Conservation (phyloP, 1,139 yeast species). For the Candida tetrigidarum region DNA sequence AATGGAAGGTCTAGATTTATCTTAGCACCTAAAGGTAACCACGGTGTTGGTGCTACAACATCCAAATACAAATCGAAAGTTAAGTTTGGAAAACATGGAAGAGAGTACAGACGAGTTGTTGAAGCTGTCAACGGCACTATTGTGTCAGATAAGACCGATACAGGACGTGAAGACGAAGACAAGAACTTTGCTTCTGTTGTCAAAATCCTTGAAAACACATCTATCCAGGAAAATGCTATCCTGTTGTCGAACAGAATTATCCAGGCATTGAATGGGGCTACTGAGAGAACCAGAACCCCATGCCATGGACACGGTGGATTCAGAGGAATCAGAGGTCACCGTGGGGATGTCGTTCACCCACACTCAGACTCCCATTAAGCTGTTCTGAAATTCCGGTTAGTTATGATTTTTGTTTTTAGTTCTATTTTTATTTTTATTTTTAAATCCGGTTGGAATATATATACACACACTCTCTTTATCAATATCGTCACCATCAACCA, state of each 20-base stretch:
- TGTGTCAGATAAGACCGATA: constrained; percentile 25
- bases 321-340: background rate
- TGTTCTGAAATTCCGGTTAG: no score
- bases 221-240: background rate
- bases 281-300: background rate
- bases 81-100: constrained; percentile 21
- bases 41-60: constrained; percentile 48
- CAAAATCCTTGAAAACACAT: background rate
- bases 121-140: constrained; percentile 43
- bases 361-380: background rate
- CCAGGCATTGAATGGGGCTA: constrained; percentile 1
- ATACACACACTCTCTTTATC: background rate
- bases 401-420: background rate
- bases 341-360: background rate
- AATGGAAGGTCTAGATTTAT: constrained; percentile 54
- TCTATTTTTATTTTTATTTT: background rate
- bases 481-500: no score
- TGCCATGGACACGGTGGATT: background rate
- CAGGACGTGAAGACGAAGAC: constrained; percentile 1
- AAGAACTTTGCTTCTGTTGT: background rate
- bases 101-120: constrained; percentile 43
- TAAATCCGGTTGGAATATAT: background rate
- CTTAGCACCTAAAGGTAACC: constrained; percentile 51
- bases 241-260: background rate
- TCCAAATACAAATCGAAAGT: constrained; percentile 43